These are phyloP conservation scores for Chlorella sp. DNA, from an alignment of 139 green algal species.

Conservation along the genomic window DNA sequence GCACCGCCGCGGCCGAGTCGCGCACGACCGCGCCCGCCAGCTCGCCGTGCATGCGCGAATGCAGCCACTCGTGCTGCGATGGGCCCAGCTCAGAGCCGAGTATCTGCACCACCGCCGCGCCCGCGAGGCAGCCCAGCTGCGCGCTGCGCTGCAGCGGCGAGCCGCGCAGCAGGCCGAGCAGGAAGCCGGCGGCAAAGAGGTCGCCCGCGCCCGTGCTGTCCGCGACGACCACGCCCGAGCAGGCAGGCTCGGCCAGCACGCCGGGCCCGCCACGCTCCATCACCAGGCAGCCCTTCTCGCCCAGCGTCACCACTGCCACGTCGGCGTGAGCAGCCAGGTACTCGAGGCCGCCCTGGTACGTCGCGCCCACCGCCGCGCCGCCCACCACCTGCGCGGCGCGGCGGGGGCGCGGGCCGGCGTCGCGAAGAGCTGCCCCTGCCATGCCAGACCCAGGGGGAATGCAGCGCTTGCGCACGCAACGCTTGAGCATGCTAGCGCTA, in stretches of 20 bases:
- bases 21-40: constrained; percentile 56
- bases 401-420: too few species aligned
- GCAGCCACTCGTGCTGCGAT: constrained; percentile 57
- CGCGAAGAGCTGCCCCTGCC: too few species aligned
- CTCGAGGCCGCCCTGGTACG: constrained; percentile 32
- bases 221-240: constrained; percentile 46
- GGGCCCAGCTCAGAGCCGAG: constrained; percentile 62
- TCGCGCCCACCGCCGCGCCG: too few species aligned
- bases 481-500: too few species aligned
- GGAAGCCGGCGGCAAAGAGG: constrained; percentile 68
- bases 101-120: constrained; percentile 62
- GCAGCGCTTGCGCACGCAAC: too few species aligned
- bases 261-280: constrained; percentile 12
- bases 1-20: constrained; percentile 45
- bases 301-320: constrained; percentile 61
- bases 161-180: constrained; percentile 57
- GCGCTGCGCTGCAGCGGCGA: constrained; percentile 46
- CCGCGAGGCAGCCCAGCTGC: constrained; percentile 63
- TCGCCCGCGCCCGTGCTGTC: constrained; percentile 74
- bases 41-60: constrained; percentile 47
- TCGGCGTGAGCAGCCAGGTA: constrained; percentile 43
- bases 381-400: too few species aligned
- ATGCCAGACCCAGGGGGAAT: too few species aligned
- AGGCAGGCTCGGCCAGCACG: constrained; percentile 43
- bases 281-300: constrained; percentile 59